Evolutionary conservation across 805 yeast species (phyloP), one percentile per base, ranked within the genome.

Genomic region (Schizosaccharomyces cryophilus): DNA sequence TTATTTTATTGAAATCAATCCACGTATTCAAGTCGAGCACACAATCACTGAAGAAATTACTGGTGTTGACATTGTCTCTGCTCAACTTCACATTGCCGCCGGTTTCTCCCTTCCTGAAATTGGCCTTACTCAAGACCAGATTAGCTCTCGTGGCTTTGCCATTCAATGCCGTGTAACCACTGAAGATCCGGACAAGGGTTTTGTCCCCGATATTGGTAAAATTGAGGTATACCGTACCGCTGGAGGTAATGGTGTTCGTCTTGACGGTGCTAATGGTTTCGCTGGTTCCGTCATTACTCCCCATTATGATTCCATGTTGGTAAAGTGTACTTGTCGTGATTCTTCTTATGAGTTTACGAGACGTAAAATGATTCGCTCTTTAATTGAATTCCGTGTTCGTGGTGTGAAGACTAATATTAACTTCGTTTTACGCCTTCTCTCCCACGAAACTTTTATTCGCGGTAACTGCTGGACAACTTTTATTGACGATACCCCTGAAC

Each of bases 381-480:
- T 93, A 71, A 87, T 93, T 67, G 99, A 93, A 75, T 93, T 93
- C 76, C 84, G 98, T 79, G 87, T 93, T 69, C 84, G 98, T 77
- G 99, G 99, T 72, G 98, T 93, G 68, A 93, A 93, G 78, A 93
- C 98, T 62, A 93, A 93, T 75, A 94, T 93, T 66, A 97, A 98
- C 40, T 93, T 93, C 78, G 76, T 93, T 73, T 78, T 93, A 69
- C 93, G 97, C 17, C 73, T 93, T 65, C 78, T 93, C 69, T 93
- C 96, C 64, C 83, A 93, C 72, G 90, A 85, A 62, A 85, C 89
- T 26, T 90, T 90, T 69, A 83, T 87, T 67, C 70, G 72, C 59
- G 95, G 96, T 69, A 77, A 80, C 66, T 93, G 96, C 75, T 90
- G 98, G 98, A 90, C 98, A 62, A 90, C 98, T 29, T 90, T 90